A percentile compares a stretch with the other conserved stretches of the same genome.
These are phyloP conservation scores for Volvariella surrecta DNA, from an alignment of 1,284 basidiomycete species.

Conservation along the genomic window DNA sequence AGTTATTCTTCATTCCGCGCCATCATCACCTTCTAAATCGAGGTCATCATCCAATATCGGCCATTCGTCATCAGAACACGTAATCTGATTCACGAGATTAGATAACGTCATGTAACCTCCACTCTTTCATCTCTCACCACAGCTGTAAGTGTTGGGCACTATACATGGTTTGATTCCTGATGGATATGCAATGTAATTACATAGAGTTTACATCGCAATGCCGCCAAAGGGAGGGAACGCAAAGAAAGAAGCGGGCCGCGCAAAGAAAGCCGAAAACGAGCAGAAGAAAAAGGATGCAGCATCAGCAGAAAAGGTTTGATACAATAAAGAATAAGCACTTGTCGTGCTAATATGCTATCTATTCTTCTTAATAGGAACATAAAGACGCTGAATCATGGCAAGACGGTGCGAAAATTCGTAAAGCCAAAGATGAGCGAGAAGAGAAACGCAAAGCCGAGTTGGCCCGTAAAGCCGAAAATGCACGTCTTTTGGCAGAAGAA, in stretches of 20 bases:
- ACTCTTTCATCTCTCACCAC: too few relatives aligned
- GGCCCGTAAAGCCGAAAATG: constrained; percentile 70
- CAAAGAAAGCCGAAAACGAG: constrained; percentile 93
- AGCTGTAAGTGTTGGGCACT: too few relatives aligned
- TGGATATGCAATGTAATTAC: constrained; percentile 5
- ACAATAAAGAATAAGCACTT: neutral
- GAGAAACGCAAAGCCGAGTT: constrained; percentile 69
- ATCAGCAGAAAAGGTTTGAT: constrained; percentile 47
- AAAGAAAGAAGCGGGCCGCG: constrained; percentile 83
- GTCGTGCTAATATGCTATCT: neutral
- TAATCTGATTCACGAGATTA: too few relatives aligned
- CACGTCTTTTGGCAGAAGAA: constrained; percentile 76
- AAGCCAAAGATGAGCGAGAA: constrained; percentile 64
- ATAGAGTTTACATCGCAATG: constrained; percentile 34
- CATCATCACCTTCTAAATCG: too few relatives aligned
- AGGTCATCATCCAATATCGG: too few relatives aligned
- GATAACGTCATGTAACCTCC: too few relatives aligned
- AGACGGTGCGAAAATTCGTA: constrained; percentile 48
- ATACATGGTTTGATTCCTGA: too few relatives aligned
- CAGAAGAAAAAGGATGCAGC: constrained; percentile 62
- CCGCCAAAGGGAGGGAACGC: constrained; percentile 80
- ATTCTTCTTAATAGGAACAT: constrained; percentile 41
- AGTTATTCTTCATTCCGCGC: too few relatives aligned
- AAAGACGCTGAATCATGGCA: constrained; percentile 83
- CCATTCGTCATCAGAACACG: too few relatives aligned